phyloP scores from a whole-genome alignment of 1,284 basidiomycete genomes.

The Phellopilus nigrolimitatus region DNA sequence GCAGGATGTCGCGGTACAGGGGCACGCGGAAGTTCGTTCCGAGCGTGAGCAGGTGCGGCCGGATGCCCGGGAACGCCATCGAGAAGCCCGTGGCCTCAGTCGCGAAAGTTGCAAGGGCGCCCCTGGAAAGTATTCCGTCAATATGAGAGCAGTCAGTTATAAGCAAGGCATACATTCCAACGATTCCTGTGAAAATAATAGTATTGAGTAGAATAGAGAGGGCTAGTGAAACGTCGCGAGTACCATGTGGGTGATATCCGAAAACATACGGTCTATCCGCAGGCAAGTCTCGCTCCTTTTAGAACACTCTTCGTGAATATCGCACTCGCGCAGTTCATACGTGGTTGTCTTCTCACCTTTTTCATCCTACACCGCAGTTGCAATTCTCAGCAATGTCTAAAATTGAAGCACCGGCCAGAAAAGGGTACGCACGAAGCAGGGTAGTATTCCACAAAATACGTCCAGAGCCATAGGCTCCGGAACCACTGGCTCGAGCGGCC shows the following conservation, averaged over 20 bases:
- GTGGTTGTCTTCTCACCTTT: constrained; percentile 40
- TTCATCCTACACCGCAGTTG: constrained; percentile 39
- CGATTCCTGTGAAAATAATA: constrained; percentile 63
- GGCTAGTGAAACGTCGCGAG: constrained; percentile 25
- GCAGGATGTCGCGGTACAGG: constrained; percentile 87
- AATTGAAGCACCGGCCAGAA: constrained; percentile 17
- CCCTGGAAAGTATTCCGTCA: constrained; percentile 45
- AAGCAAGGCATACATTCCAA: constrained; percentile 59
- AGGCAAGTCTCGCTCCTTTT: constrained; percentile 82
- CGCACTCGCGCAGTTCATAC: too few species aligned
- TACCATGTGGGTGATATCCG: constrained; percentile 95
- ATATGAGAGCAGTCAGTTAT: background rate
- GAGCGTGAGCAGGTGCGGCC: constrained; percentile 89
- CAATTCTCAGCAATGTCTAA: constrained; percentile 7
- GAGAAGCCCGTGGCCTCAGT: constrained; percentile 98
- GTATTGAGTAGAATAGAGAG: constrained; percentile 2
- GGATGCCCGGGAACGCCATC: constrained; percentile 84
- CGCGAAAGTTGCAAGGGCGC: constrained; percentile 89
- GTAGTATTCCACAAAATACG: constrained; percentile 88
- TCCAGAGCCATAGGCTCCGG: constrained; percentile 69
- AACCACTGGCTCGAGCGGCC: constrained; percentile 79
- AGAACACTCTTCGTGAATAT: constrained; percentile 8
- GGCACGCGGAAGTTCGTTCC: constrained; percentile 89
- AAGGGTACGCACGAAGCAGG: constrained; percentile 73
- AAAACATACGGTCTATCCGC: constrained; percentile 92